Evolutionary conservation across 371 early-diverging fungal genomes (phyloP).

Genomic region (Choanephora cucurbitarum): DNA sequence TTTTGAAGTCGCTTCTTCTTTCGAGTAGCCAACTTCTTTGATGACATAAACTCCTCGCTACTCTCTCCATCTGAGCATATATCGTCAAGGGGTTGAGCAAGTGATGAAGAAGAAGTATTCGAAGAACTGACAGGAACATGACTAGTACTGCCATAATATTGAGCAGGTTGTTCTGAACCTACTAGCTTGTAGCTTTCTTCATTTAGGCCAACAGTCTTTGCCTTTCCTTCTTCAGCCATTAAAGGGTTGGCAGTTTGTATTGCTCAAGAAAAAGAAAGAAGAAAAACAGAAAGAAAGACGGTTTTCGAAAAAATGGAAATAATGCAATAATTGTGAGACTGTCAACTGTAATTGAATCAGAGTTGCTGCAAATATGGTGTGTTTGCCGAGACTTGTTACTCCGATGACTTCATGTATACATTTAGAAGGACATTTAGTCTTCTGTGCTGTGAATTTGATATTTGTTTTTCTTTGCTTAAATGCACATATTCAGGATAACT

Average conservation of each 20-base stretch:
- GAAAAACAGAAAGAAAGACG: too few relatives aligned
- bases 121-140: not conserved
- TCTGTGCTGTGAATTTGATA: too few relatives aligned
- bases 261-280: too few relatives aligned
- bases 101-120: not conserved
- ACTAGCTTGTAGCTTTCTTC: not conserved
- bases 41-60: constrained; percentile 23
- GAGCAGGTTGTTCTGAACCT: not conserved
- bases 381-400: too few relatives aligned
- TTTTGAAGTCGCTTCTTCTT: constrained; percentile 37
- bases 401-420: too few relatives aligned
- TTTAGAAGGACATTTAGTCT: too few relatives aligned
- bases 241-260: not conserved
- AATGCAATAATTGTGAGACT: not conserved
- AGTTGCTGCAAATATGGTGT: too few relatives aligned
- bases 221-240: not conserved
- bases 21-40: constrained; percentile 26
- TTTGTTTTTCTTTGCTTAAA: too few relatives aligned
- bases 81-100: constrained; percentile 4
- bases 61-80: constrained; percentile 26
- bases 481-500: too few relatives aligned
- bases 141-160: not conserved
- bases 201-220: not conserved
- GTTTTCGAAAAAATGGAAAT: not conserved
- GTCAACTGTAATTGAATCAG: not conserved